Evolutionary conservation across 257 asterid species (phyloP).

Genomic region (Rubia yunnanensis): DNA sequence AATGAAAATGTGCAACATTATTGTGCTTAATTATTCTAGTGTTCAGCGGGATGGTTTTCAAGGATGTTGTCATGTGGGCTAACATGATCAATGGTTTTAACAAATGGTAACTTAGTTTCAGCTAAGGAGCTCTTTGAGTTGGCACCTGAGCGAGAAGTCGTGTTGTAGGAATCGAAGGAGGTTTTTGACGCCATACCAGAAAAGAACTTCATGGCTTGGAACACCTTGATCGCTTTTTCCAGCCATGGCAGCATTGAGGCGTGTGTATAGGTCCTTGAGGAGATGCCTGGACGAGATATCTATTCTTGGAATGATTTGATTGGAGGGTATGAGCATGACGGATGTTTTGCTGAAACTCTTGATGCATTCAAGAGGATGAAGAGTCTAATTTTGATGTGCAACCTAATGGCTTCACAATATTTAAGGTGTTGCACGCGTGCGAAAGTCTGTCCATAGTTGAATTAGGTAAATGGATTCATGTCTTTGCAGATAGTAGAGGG

Average conservation of each 20-base stretch:
- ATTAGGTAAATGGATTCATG: constrained; percentile 62
- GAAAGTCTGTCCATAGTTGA: constrained; percentile 70
- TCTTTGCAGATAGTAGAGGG: constrained; percentile 39
- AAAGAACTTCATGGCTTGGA: constrained; percentile 70
- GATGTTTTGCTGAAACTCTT: constrained; percentile 39
- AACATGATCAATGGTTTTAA: constrained; percentile 61
- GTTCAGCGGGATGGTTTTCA: constrained; percentile 59
- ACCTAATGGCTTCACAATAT: constrained; percentile 72
- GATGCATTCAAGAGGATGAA: constrained; percentile 48
- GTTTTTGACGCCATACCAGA: constrained; percentile 63
- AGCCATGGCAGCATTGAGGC: constrained; percentile 55
- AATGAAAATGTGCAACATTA: no score
- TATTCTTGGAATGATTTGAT: constrained; percentile 88
- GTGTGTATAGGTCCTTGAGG: constrained; percentile 46
- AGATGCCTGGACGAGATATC: constrained; percentile 51
- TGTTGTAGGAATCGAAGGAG: constrained; percentile 52
- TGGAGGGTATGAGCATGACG: constrained; percentile 57
- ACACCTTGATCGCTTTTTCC: constrained; percentile 69
- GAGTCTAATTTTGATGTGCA: constrained; percentile 42
- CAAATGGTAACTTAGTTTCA: constrained; percentile 40
- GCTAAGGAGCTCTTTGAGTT: constrained; percentile 67
- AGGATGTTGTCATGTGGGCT: constrained; percentile 86
- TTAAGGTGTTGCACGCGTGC: constrained; percentile 60
- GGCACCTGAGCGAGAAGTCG: constrained; percentile 71
- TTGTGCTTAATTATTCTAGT: no score